Evolutionary conservation across 1,284 basidiomycete species (phyloP).

Genomic region (Ganoderma leucocontextum): DNA sequence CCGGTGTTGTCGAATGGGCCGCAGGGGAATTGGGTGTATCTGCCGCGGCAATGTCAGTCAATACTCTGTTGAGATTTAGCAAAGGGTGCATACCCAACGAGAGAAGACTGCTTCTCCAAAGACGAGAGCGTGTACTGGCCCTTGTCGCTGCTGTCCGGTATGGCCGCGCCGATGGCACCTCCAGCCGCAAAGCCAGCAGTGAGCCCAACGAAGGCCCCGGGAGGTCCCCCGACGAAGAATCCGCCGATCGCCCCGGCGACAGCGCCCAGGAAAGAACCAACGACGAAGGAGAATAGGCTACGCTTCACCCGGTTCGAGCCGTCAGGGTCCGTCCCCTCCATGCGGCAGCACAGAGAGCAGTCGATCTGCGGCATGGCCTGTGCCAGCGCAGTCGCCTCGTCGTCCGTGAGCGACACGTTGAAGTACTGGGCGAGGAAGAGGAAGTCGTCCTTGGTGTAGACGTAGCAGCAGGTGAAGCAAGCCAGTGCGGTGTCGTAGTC

Average conservation of each 20-base stretch:
- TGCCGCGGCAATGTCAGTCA: not conserved
- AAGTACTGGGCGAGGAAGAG: not conserved
- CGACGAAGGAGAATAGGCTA: not conserved
- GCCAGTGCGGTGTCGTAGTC: conserved; percentile 1
- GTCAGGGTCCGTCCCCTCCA: not conserved
- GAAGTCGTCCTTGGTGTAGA: conserved; percentile 5
- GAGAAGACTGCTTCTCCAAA: not conserved
- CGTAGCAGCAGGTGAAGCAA: not conserved
- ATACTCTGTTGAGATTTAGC: not conserved
- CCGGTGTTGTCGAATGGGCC: not conserved
- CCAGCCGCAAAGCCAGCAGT: not conserved
- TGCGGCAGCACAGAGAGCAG: conserved; percentile 3
- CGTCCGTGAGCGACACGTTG: not conserved
- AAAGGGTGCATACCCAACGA: not conserved
- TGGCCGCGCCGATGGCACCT: not conserved
- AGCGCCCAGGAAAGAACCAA: not conserved
- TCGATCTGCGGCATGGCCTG: conserved; percentile 4
- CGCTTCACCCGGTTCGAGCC: not conserved
- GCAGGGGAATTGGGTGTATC: not conserved
- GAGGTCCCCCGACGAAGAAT: not conserved
- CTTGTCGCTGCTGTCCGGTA: not conserved
- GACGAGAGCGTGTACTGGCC: not conserved
- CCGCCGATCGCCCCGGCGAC: not conserved
- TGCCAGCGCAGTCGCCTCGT: not conserved
- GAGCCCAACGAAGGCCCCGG: not conserved